Evolutionary conservation across 2,329 filamentous ascomycete species (phyloP).

Genomic region (Gaeumannomyces sp.): DNA sequence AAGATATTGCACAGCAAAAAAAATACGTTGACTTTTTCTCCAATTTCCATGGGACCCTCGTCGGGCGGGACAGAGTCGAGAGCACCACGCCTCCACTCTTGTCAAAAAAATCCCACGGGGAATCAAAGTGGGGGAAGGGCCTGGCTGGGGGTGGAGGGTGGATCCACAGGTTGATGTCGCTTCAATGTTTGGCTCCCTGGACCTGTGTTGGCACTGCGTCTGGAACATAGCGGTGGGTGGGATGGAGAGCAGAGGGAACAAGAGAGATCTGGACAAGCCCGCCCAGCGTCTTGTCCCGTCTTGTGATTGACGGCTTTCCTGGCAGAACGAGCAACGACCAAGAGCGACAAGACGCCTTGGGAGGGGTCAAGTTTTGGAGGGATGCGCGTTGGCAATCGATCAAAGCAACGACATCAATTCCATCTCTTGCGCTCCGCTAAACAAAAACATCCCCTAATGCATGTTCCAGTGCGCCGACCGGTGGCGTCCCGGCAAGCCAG

Average conservation of each 20-base stretch:
- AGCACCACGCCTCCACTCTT: background rate
- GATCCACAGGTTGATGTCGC: background rate
- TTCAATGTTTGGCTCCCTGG: too few species aligned
- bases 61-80: background rate
- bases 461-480: background rate
- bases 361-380: background rate
- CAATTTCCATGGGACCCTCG: background rate
- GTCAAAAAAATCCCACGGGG: background rate
- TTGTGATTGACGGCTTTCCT: background rate
- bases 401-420: background rate
- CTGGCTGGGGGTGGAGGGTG: background rate
- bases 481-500: too few species aligned
- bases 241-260: rapidly evolving
- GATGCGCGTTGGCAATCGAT: background rate
- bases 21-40: background rate
- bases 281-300: too few species aligned
- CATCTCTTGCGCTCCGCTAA: too few species aligned
- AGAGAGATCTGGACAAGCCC: background rate
- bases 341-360: too few species aligned
- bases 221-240: background rate
- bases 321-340: too few species aligned
- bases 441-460: background rate
- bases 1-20: background rate
- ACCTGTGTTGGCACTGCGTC: background rate
- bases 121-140: background rate